Evolutionary conservation across 1,139 yeast species (phyloP).

Genomic region (Diutina catenulata): DNA sequence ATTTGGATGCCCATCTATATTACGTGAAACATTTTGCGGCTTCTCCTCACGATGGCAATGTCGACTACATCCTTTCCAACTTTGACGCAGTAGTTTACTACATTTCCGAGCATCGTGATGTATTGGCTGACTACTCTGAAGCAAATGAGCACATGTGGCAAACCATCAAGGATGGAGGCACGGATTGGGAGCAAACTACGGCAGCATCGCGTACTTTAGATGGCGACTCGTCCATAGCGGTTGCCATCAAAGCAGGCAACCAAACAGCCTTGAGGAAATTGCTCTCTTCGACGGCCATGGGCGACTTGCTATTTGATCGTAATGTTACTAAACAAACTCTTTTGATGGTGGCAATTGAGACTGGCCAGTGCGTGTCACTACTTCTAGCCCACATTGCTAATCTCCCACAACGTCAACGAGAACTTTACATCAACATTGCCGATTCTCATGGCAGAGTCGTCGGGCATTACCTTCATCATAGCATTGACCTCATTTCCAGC

Average conservation of each 20-base stretch:
- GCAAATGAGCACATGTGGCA: conserved; percentile 46
- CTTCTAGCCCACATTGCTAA: too few species aligned
- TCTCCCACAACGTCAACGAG: conserved; percentile 33
- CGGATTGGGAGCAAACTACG: too few species aligned
- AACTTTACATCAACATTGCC: conserved; percentile 33
- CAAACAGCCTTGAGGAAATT: too few species aligned
- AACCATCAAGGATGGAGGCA: conserved; percentile 28
- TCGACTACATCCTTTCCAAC: conserved; percentile 50
- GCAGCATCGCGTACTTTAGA: neutral
- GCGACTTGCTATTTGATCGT: conserved; percentile 52
- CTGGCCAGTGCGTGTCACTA: conserved; percentile 41
- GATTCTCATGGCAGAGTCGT: conserved; percentile 47
- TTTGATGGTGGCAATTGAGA: conserved; percentile 47
- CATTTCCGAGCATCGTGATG: conserved; percentile 28
- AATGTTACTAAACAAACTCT: conserved; percentile 43
- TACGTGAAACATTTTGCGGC: conserved; percentile 54
- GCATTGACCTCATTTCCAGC: conserved; percentile 36
- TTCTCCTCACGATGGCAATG: conserved; percentile 12
- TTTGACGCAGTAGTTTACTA: conserved; percentile 73
- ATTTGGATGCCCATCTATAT: conserved; percentile 51
- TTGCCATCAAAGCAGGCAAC: conserved; percentile 42
- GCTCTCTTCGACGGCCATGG: too few species aligned
- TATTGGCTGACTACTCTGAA: conserved; percentile 31
- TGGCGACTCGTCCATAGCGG: conserved; percentile 7
- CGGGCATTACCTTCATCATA: conserved; percentile 68